Percentiles rank a stretch among this genome's conserved stretches.
These are phyloP conservation scores for Globisporangium orthogonon DNA, from an alignment of 352 stramenopile genomes.

Conservation along the genomic window DNA sequence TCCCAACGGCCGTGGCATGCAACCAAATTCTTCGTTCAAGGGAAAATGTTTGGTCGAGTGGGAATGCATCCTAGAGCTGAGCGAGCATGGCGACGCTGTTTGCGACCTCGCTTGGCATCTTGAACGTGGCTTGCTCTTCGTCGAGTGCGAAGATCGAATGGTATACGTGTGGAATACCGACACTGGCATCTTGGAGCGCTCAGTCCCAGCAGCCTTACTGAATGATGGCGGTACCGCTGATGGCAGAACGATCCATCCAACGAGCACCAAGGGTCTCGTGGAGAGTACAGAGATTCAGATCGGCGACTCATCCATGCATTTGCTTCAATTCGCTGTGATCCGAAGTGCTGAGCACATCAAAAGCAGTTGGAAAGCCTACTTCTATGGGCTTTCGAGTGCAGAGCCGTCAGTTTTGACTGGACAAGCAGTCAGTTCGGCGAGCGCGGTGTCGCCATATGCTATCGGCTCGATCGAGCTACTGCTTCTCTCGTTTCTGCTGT, in stretches of 20 bases:
- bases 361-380: slow-evolving; percentile 61
- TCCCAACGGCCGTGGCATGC: slow-evolving; percentile 13
- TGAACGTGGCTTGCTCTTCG: slow-evolving; percentile 42
- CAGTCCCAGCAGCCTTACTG: slow-evolving; percentile 44
- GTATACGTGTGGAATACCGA: slow-evolving; percentile 76
- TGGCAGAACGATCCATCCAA: neutral
- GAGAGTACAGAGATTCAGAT: slow-evolving; percentile 49
- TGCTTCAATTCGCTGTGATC: slow-evolving; percentile 62
- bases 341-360: slow-evolving; percentile 66
- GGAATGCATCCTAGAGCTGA: slow-evolving; percentile 54
- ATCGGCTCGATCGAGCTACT: slow-evolving; percentile 67
- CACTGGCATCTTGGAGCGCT: slow-evolving; percentile 70
- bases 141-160: slow-evolving; percentile 73
- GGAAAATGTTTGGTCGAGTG: slow-evolving; percentile 31
- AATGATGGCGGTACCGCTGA: slow-evolving; percentile 38
- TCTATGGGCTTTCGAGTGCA: slow-evolving; percentile 21
- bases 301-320: slow-evolving; percentile 43
- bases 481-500: slow-evolving; percentile 68
- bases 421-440: neutral
- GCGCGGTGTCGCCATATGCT: slow-evolving; percentile 37
- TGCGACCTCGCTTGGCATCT: slow-evolving; percentile 52
- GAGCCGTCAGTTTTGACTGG: slow-evolving; percentile 2
- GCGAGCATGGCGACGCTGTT: slow-evolving; percentile 56
- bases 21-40: neutral
- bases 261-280: slow-evolving; percentile 22